Base-by-base conservation (phyloP, 495 filamentous ascomycete species). In the Talaromyces nanjingensis region DNA sequence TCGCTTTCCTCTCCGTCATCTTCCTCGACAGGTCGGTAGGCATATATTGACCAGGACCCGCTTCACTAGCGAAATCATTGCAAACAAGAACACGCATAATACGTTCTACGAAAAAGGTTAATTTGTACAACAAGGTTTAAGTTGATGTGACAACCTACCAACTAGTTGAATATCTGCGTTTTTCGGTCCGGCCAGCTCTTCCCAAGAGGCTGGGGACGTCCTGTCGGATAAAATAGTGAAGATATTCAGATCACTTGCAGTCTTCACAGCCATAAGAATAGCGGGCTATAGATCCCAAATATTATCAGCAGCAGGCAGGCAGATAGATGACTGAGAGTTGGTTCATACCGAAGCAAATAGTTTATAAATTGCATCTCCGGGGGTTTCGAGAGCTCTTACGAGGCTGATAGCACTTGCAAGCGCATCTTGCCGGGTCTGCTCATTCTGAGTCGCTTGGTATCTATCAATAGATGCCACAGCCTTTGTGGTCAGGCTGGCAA, bases 241-340 rank as follows among this genome's bases (percentile, higher is more conserved):
- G 11, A 72, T 25, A n/a, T 63, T 47, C 53, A 72, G 37, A 31
- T 70, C 70, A 67, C 54, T 27, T 20, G 68, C 70, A 6, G 62
- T 63, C 57, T 68, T 72, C 22, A 70, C 62, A 9, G 70, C 70
- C 68, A 70, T 72, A 12, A 69, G 16, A 60, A 63, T 45, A 8
- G 60, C 60, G 2, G 70, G 70, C 70, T 72, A 47, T 27, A 49
- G n/a, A 49, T 22, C 8, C 45, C 45, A 49, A 20, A 27, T 42
- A 4, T 22, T 33, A 14, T 9, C 29, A 34, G 4, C n/a, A 31
- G 29, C 29, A 37, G 33, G 16, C 20, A 37, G 22, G 12, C 22
- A 39, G 6, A 47, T 24, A 22, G 25, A 45, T 14, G 6, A 42
- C 14, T 12, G 29, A 3, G 37, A n/a, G 14, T 56, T 27, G 54